Evolutionary conservation across 306 rosid species (phyloP).

Genomic region (Casuarina glauca): DNA sequence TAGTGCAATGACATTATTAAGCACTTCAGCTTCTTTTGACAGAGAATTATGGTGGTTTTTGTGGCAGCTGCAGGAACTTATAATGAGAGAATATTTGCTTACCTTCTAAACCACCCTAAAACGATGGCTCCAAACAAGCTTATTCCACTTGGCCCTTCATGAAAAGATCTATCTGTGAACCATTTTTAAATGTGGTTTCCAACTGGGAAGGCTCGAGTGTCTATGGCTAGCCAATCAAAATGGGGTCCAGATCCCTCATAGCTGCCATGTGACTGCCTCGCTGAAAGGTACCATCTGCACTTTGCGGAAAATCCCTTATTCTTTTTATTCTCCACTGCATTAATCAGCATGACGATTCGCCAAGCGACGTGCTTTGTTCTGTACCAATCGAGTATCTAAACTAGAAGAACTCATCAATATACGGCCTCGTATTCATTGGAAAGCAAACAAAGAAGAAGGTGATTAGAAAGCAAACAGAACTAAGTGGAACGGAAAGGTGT

Average conservation of each 20-base stretch:
- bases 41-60: too few relatives aligned
- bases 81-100: too few relatives aligned
- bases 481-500: constrained; percentile 39
- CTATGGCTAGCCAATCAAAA: constrained; percentile 1
- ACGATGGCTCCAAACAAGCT: not conserved
- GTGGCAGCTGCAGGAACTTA: too few relatives aligned
- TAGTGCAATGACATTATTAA: too few relatives aligned
- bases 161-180: not conserved
- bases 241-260: constrained; percentile 33
- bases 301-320: not conserved
- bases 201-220: constrained; percentile 10
- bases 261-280: constrained; percentile 31
- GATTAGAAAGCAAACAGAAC: constrained; percentile 24
- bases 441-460: constrained; percentile 23
- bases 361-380: constrained; percentile 17
- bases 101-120: not conserved
- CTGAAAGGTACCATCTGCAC: constrained; percentile 18
- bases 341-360: constrained; percentile 54
- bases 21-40: too few relatives aligned
- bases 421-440: constrained; percentile 21
- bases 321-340: constrained; percentile 8
- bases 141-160: not conserved
- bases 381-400: constrained; percentile 2
- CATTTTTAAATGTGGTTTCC: not conserved
- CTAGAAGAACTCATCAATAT: not conserved